Conservation (phyloP, 257 asterid genomes). For the Jaltomata sinuosa region DNA sequence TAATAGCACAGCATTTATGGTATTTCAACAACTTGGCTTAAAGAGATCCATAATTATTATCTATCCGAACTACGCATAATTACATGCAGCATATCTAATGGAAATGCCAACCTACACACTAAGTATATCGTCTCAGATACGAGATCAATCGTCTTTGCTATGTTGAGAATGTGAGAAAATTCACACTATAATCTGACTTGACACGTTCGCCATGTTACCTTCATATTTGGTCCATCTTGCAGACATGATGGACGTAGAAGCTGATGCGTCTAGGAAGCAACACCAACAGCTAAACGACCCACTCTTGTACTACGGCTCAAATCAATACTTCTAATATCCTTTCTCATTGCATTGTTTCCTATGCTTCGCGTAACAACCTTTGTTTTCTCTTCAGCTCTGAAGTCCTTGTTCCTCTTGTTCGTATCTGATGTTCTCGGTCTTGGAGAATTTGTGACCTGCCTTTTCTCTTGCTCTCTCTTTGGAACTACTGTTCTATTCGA, state of each 20-base stretch:
- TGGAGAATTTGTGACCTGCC: conserved; percentile 6
- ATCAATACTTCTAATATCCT: conserved; percentile 9
- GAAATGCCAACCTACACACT: neutral
- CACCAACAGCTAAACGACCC: conserved; percentile 20
- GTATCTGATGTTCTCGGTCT: conserved; percentile 17
- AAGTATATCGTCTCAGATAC: neutral
- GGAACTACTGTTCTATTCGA: neutral
- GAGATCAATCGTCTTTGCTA: neutral
- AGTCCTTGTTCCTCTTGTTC: conserved; percentile 4
- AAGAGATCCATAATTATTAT: neutral
- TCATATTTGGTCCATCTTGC: neutral
- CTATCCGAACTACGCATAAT: neutral
- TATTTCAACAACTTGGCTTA: neutral
- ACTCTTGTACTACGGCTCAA: conserved; percentile 22
- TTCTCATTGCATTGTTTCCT: conserved; percentile 6
- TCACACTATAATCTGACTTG: neutral
- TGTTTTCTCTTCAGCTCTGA: conserved; percentile 16
- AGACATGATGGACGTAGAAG: neutral
- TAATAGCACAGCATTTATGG: neutral
- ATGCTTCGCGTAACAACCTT: conserved; percentile 15
- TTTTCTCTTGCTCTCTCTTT: conserved; percentile 17
- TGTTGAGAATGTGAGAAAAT: neutral
- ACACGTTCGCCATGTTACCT: neutral
- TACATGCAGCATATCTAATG: neutral
- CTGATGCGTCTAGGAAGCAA: conserved; percentile 11